Evolutionary conservation across 2,329 filamentous ascomycete species (phyloP).

Genomic region (Herpotrichia juniperi): DNA sequence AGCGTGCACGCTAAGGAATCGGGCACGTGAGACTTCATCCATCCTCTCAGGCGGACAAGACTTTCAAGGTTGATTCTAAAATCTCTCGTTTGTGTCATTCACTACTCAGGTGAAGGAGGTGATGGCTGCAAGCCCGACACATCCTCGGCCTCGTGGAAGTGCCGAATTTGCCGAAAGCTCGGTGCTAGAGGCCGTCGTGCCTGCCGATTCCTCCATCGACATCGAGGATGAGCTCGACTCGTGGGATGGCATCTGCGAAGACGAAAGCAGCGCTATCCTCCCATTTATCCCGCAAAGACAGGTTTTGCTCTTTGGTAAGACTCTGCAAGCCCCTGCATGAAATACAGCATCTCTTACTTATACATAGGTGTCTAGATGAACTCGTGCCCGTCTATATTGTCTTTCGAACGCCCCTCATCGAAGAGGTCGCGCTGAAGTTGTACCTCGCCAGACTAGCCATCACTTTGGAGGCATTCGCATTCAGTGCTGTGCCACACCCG

Average conservation of each 20-base stretch:
- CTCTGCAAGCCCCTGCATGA: slow-evolving; percentile 37
- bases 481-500: slow-evolving; percentile 54
- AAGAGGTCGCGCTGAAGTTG: slow-evolving; percentile 62
- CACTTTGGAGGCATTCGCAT: slow-evolving; percentile 70
- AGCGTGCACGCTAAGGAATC: neutral
- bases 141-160: slow-evolving; percentile 36
- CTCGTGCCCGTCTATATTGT: slow-evolving; percentile 71
- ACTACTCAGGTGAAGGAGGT: neutral
- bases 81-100: neutral
- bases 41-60: neutral
- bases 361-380: slow-evolving; percentile 68
- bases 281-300: slow-evolving; percentile 67
- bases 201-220: slow-evolving; percentile 42
- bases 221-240: slow-evolving; percentile 48
- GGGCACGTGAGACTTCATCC: neutral
- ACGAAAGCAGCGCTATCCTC: slow-evolving; percentile 54
- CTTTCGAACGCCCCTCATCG: slow-evolving; percentile 67
- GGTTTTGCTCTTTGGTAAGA: slow-evolving; percentile 74
- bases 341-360: slow-evolving; percentile 58
- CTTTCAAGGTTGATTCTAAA: neutral
- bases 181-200: slow-evolving; percentile 47
- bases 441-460: slow-evolving; percentile 69
- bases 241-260: slow-evolving; percentile 52
- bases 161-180: slow-evolving; percentile 47
- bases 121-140: slow-evolving; percentile 27